Conservation (phyloP, 2,329 filamentous ascomycete genomes). For the Xylariaceae sp. region DNA sequence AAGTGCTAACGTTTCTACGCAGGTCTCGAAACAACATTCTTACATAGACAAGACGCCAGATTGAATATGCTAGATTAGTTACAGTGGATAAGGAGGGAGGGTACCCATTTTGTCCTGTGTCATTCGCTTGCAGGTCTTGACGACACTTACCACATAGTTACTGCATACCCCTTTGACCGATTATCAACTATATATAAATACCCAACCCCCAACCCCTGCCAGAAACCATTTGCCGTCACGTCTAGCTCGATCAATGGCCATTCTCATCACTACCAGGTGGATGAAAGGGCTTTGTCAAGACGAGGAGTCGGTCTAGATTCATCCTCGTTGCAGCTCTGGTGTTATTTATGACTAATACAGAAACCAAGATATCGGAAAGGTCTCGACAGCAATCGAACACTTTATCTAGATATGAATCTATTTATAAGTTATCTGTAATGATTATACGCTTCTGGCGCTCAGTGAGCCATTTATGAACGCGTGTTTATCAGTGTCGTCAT, state of each 20-base stretch:
- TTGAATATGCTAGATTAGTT: slow-evolving; percentile 3
- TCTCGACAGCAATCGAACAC: neutral
- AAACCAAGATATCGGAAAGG: neutral
- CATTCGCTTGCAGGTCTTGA: neutral
- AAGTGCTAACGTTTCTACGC: slow-evolving; percentile 5
- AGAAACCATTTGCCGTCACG: neutral
- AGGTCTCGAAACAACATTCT: neutral
- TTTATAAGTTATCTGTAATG: neutral
- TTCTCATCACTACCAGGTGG: neutral
- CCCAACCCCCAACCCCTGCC: neutral
- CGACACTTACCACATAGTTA: neutral
- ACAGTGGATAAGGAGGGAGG: neutral
- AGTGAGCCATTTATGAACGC: neutral
- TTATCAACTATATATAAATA: neutral
- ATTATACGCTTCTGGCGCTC: neutral
- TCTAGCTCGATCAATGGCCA: neutral
- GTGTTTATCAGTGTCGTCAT: neutral
- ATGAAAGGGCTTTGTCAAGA: neutral
- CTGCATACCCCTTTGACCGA: neutral
- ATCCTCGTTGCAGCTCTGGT: neutral
- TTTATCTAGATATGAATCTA: neutral
- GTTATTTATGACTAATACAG: neutral
- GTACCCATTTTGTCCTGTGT: neutral
- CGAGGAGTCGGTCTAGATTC: neutral
- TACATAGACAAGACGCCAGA: neutral